Evolutionary conservation across 2,329 filamentous ascomycete genomes (phyloP), one percentile per base, ranked within the genome.

Genomic region (Chaetomiaceae sp.): DNA sequence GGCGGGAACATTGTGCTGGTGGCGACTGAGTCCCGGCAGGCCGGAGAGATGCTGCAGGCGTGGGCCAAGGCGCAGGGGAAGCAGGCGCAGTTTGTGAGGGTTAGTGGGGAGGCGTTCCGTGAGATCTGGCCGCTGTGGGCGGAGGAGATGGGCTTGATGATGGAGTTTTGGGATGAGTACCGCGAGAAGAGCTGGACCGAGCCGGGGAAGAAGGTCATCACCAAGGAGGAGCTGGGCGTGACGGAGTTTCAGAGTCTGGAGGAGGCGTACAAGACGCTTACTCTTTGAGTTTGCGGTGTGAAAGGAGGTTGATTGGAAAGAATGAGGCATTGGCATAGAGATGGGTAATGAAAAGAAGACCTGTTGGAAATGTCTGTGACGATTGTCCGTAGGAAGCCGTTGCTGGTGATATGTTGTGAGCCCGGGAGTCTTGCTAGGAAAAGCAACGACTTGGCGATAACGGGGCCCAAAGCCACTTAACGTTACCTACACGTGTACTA

Each of bases 1-100:
- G 53, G 54, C 4, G 67, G 64, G 0, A 63, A 57, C 11, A 64
- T 67, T 22, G 69, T 72, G 6, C 49, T 68, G 3, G 69, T 61
- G 0, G 46, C 51, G 4, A 59, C 54, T 3, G 66, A 67, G 44
- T 40, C 38, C 6, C 56, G 59, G 6, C 67, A 64, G 1, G 59
- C 58, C 0, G 65, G 61, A 0, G 64, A 67, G 7, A 31, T 71
- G 37, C 54, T 72, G 11, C 51, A 66, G 33, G 36, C 54, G 3
- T 72, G 68, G 68, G 64, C 64, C 4, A 9, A 7, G 19, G 51
- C 29, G 3, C 51, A 54, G 47, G 61, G 61, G 5, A 40, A 20
- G 2, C 33, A 57, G 51, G 59, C 59, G 22, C 47, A 53, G 53
- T 57, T 54, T 39, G 54, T 60, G 29, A 25, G 33, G 42, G 46